Base-by-base conservation (phyloP, 495 filamentous ascomycete genomes). In the Penicillium steckii region DNA sequence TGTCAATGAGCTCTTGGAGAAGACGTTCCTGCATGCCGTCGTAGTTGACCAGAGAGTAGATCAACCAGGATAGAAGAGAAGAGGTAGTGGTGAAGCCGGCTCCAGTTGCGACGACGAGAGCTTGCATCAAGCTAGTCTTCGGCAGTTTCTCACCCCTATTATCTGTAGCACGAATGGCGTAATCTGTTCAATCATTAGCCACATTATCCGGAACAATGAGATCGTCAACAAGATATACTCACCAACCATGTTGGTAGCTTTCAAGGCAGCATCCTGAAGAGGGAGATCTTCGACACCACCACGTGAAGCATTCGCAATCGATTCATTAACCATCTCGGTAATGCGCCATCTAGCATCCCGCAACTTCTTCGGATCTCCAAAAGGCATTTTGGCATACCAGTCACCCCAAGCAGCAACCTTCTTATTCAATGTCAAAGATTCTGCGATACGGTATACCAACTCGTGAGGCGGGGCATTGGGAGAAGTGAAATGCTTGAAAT, bases 381-480 rank as follows among this genome's bases (percentile, higher is more conserved):
- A 82, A 1, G 80, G 79, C n/a, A 82, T 57, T n/a, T 56, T 52
- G 6, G 52, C 51, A 48, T 79, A 80, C 80, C 80, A 82, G 30
- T 69, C 59, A 21, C 73, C 73, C 25, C 64, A 59, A 0, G 68
- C 50, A 0, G 74, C 55, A 22, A 79, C 67, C 48, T 78, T 78
- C 59, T 82, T 82, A 48, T 76, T 81, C 21, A 83, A 64, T 19
- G 60, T 48, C 3, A 82, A 59, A 15, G 53, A 23, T 30, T 70
- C 60, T 1, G 65, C 78, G 27, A 81, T 64, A 8, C 52, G 48
- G 42, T 55, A 46, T 0, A 77, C 65, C 30, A 79, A 56, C 32
- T 65, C 56, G 48, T 76, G 72, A 0, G 68, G 37, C 0, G 60
- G 70, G 1, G 75, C 40, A 44, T 80, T 68, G 8, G 67, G 46